Evolutionary conservation across 1,284 basidiomycete species (phyloP).

Genomic region (Calocybe gambosa): DNA sequence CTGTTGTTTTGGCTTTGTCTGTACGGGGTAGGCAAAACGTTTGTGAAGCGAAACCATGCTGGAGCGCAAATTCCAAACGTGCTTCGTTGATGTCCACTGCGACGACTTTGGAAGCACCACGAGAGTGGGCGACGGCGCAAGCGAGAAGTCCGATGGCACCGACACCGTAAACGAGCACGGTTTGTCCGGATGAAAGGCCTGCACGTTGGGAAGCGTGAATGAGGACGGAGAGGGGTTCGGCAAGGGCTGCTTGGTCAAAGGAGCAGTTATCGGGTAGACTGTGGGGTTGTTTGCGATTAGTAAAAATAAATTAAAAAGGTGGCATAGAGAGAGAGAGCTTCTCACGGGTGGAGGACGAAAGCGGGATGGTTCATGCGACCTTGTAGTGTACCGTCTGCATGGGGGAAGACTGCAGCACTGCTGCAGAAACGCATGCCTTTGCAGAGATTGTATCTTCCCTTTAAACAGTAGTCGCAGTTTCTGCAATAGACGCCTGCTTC

Average conservation of each 20-base stretch:
- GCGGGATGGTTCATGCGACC: slow-evolving; percentile 85
- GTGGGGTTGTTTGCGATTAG: not conserved
- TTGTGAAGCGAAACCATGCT: slow-evolving; percentile 71
- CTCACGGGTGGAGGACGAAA: slow-evolving; percentile 81
- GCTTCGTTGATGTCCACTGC: slow-evolving; percentile 83
- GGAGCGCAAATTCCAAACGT: slow-evolving; percentile 72
- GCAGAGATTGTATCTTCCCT: slow-evolving; percentile 94
- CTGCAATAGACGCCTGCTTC: slow-evolving; percentile 90
- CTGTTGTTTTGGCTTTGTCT: slow-evolving; percentile 43
- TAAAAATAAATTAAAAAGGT: not conserved
- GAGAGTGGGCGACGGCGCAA: slow-evolving; percentile 69
- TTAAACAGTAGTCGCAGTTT: slow-evolving; percentile 57
- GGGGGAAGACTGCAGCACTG: slow-evolving; percentile 88
- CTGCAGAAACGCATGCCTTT: slow-evolving; percentile 82
- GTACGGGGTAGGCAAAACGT: slow-evolving; percentile 59
- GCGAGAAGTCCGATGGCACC: slow-evolving; percentile 91
- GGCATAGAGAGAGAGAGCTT: slow-evolving; percentile 19
- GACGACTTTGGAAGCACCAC: slow-evolving; percentile 66
- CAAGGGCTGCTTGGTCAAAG: slow-evolving; percentile 78
- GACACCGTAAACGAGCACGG: slow-evolving; percentile 85
- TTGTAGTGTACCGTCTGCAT: slow-evolving; percentile 89
- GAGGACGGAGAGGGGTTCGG: slow-evolving; percentile 88
- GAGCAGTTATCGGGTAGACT: slow-evolving; percentile 76
- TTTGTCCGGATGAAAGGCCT: slow-evolving; percentile 51
- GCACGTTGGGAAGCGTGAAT: slow-evolving; percentile 79